Evolutionary conservation across 1,284 basidiomycete genomes (phyloP), one percentile per base, ranked within the genome.

Genomic region (Ustilago cynodontis): DNA sequence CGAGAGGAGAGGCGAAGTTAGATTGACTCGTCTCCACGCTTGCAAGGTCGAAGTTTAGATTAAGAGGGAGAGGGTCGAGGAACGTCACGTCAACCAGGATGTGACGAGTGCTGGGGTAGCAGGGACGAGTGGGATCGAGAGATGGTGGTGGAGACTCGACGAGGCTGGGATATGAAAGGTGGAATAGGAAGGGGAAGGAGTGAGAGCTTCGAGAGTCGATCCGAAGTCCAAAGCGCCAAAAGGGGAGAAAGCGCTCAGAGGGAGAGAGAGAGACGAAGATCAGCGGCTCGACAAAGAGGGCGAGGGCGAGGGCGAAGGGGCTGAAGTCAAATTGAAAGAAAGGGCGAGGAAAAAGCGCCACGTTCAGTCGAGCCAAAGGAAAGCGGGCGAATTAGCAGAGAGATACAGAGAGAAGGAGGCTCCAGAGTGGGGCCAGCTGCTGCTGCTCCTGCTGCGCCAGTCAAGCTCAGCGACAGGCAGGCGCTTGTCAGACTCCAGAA

Each of bases 131-230:
- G 57, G n/a, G 11, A 35, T 22, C n/a, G 43, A n/a, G 45, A 35
- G 3, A 35, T 16, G 47, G 33, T 39, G 58, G 24, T 60, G 58
- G 58, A 49, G 58, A 51, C 31, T 22, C 58, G 35, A 52, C 58
- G 52, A 60, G 58, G 54, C 45, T 56, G 41, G n/a, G 20, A 16
- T 24, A 54, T 39, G 33, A 37, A 45, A 24, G 41, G 16, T 22
- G 33, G 35, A 49, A 31, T 31, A 43, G 58, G 31, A 9, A 31
- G 37, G 22, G 26, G 43, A 26, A 41, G 33, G 13, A 51, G 24
- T 14, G 41, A 7, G 43, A 26, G 31, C 11, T n/a, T 55, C 22
- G 35, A 35, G 51, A 18, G 53, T 55, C 53, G 53, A 55, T 55
- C 53, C 53, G 22, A 43, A 39, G 22, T 55, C 53, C 35, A 52